phyloP scores from a whole-genome alignment of 306 rosid genomes.

The Cicer judaicum region DNA sequence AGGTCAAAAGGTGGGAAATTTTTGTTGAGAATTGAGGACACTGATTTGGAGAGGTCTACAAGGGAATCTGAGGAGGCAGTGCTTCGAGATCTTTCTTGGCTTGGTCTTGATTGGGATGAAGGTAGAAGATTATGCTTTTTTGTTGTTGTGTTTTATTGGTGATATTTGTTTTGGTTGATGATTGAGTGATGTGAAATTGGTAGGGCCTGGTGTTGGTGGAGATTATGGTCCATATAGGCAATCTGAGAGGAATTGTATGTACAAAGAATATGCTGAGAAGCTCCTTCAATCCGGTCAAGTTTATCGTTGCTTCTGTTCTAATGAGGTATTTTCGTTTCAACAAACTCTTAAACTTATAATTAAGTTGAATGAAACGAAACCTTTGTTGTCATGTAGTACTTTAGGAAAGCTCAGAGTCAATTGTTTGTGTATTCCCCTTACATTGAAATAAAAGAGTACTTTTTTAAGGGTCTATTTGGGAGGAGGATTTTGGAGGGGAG shows the following conservation, averaged over 20 bases:
- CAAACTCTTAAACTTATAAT: constrained; percentile 4
- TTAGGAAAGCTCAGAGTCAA: not conserved
- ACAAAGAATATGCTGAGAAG: constrained; percentile 78
- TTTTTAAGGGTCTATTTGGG: too few relatives aligned
- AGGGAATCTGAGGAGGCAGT: constrained; percentile 85
- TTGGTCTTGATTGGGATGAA: constrained; percentile 96
- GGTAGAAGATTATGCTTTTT: constrained; percentile 49
- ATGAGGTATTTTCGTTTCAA: constrained; percentile 61
- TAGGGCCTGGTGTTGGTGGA: constrained; percentile 95
- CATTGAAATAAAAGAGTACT: too few relatives aligned
- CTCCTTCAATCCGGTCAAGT: constrained; percentile 77
- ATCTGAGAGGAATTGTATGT: constrained; percentile 86
- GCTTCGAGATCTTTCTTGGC: constrained; percentile 90
- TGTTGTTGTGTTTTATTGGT: not conserved
- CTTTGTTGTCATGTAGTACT: constrained; percentile 5
- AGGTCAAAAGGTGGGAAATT: constrained; percentile 95
- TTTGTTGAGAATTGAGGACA: constrained; percentile 91
- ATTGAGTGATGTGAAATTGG: constrained; percentile 30
- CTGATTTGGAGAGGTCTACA: constrained; percentile 98
- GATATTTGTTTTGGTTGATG: constrained; percentile 29
- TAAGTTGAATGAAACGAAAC: not conserved
- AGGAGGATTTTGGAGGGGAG: too few relatives aligned
- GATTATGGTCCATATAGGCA: constrained; percentile 94
- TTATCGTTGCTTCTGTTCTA: constrained; percentile 91
- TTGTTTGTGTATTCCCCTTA: not conserved